Conservation (phyloP, 2,329 filamentous ascomycete genomes). For the Trichoderma sp. region DNA sequence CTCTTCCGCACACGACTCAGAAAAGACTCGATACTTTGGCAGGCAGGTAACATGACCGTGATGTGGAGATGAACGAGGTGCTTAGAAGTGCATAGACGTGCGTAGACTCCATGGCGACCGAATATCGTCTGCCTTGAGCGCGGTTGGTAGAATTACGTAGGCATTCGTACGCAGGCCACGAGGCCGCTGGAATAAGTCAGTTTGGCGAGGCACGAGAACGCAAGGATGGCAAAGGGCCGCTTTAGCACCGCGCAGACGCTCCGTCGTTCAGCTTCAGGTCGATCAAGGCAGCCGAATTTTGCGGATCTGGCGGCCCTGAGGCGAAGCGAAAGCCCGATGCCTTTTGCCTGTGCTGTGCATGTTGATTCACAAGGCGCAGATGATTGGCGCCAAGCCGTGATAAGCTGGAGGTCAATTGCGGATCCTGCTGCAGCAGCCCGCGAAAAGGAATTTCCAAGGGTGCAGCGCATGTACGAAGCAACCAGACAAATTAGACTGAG, state of each 20-base stretch:
- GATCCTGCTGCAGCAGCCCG: not conserved
- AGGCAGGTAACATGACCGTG: slow-evolving; percentile 14
- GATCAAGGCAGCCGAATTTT: slow-evolving; percentile 7
- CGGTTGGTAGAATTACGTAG: slow-evolving; percentile 11
- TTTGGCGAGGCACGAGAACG: slow-evolving; percentile 13
- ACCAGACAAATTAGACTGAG: not conserved
- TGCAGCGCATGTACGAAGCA: not conserved
- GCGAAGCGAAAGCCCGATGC: not conserved
- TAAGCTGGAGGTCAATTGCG: not conserved
- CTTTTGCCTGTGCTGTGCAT: not conserved
- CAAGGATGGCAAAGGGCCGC: not conserved
- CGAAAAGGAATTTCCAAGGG: not conserved
- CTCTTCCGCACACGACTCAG: not conserved
- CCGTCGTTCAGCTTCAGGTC: not conserved
- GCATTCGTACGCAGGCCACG: slow-evolving; percentile 16
- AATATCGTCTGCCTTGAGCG: slow-evolving; percentile 14
- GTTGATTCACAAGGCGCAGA: not conserved
- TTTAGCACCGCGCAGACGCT: not conserved
- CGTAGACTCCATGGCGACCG: not conserved
- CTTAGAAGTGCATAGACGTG: not conserved
- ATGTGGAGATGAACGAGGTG: not conserved
- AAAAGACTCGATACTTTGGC: not conserved
- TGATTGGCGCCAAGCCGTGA: not conserved
- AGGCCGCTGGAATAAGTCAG: slow-evolving; percentile 9
- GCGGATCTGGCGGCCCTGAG: not conserved